Base-by-base conservation (phyloP, 2,329 filamentous ascomycete species). In the Pleurostoma richardsiae region DNA sequence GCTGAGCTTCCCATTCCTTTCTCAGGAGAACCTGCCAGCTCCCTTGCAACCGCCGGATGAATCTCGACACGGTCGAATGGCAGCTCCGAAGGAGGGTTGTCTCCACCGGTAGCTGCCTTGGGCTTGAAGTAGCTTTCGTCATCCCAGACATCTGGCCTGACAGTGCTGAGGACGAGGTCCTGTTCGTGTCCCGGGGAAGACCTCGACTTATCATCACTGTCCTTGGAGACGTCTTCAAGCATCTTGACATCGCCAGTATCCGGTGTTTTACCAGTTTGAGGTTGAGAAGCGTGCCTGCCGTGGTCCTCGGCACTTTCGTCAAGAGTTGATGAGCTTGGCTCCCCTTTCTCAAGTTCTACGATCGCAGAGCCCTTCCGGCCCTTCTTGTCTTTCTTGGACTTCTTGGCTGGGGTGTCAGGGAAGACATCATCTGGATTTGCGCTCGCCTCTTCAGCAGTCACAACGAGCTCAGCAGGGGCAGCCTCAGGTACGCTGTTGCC, bases 371-470 rank as follows among this genome's bases (percentile, higher is more conserved):
- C 45, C 51, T 57, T 53, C 48, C 57, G 59, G 51, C 58, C 61
- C 51, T 63, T 63, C 56, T 67, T 66, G 39, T 55, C 53, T 43
- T 63, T 60, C 51, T 61, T 62, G 29, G 52, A 41, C 19, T 50
- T 52, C 48, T 55, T 59, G 44, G 40, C 45, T 2, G 47, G 39
- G 38, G 33, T 45, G 27, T 54, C 41, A n/a, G 48, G 49, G 31
- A 53, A 46, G n/a, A 53, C 45, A 6, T 58, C 56, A 46, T 59
- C 42, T 46, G 5, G 30, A 27, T 48, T 45, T 40, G 41, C 30
- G 6, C 19, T 19, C 19, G 44, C 30, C 3, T 11, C 41, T 11
- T 42, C 43, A 7, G 48, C 31, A 11, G 6, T 6, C 42, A 41
- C 40, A 26, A 39, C 46, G 10, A 48, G 43, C 26, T 40, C 42